Conservation (phyloP, 1,139 yeast species). For the Scheffersomyces stambukii region DNA sequence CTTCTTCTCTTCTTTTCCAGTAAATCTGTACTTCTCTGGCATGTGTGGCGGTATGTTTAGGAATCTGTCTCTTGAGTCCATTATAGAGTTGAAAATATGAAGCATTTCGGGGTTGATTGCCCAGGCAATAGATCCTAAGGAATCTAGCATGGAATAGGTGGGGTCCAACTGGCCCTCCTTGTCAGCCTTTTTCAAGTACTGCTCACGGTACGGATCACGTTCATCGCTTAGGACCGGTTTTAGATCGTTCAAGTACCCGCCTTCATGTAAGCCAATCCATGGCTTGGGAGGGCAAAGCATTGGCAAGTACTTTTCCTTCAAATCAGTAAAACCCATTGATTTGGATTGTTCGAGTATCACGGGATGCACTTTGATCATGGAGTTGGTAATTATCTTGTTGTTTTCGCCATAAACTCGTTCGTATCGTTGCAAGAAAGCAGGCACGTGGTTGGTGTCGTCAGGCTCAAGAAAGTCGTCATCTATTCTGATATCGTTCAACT, state of each 20-base stretch:
- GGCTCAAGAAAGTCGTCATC: not conserved
- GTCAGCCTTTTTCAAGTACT: conserved; percentile 24
- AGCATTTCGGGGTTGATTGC: conserved; percentile 27
- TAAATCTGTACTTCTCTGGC: not conserved
- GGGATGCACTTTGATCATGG: conserved; percentile 23
- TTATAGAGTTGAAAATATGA: conserved; percentile 17
- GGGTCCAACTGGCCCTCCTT: conserved; percentile 31
- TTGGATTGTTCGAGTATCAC: too few relatives aligned
- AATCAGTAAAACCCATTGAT: too few relatives aligned
- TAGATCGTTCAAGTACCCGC: conserved; percentile 33
- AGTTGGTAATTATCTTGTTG: not conserved
- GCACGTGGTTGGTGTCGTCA: not conserved
- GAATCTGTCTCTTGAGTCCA: conserved; percentile 22
- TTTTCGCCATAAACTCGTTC: not conserved
- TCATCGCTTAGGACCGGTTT: too few relatives aligned
- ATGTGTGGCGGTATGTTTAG: conserved; percentile 23
- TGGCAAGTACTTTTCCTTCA: conserved; percentile 24
- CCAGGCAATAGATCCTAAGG: conserved; percentile 33
- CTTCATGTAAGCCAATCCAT: conserved; percentile 31
- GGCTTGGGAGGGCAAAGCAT: conserved; percentile 37
- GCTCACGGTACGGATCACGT: too few relatives aligned
- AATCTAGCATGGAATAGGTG: conserved; percentile 26
- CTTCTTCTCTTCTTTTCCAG: conserved; percentile 4
- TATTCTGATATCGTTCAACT: conserved; percentile 1
- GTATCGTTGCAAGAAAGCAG: conserved; percentile 2